These are phyloP conservation scores for Fusarium albidum DNA, from an alignment of 2,329 filamentous ascomycete genomes.

Conservation along the genomic window DNA sequence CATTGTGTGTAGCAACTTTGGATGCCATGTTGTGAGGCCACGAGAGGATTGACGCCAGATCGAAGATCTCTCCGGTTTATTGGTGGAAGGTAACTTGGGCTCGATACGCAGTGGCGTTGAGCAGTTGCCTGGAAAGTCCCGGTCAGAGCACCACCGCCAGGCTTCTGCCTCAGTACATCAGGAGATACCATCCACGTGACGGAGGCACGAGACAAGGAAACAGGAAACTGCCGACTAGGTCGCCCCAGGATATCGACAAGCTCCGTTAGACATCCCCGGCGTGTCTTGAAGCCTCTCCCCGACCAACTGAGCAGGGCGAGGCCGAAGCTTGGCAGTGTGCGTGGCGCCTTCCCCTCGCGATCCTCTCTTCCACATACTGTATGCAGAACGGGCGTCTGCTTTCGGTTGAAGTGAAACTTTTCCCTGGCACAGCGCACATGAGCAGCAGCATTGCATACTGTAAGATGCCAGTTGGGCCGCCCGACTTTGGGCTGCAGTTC, in stretches of 20 bases:
- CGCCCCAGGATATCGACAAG: conserved; percentile 5
- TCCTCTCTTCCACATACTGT: not conserved
- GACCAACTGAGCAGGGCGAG: not conserved
- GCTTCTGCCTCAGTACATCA: conserved; percentile 16
- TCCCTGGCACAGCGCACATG: conserved; percentile 9
- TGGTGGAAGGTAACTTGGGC: conserved; percentile 3
- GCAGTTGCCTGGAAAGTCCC: not conserved
- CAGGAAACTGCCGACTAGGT: conserved; percentile 3
- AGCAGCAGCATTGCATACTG: conserved; percentile 12
- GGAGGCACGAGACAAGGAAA: conserved; percentile 6
- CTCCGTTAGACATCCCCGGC: not conserved
- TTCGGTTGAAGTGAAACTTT: conserved; percentile 1
- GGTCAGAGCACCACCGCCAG: not conserved
- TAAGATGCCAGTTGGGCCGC: not conserved
- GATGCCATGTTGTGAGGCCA: not conserved
- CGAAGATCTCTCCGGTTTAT: not conserved
- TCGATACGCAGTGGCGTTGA: not conserved
- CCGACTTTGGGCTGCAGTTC: not conserved
- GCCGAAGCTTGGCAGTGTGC: not conserved
- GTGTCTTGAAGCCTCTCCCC: not conserved
- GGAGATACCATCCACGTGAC: conserved; percentile 31
- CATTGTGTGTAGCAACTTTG: not conserved
- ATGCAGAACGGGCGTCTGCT: conserved; percentile 1
- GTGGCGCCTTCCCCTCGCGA: too few species aligned
- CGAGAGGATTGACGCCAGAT: not conserved